phyloP scores from a whole-genome alignment of 2,329 filamentous ascomycete species.

The Claviceps fusiformis region DNA sequence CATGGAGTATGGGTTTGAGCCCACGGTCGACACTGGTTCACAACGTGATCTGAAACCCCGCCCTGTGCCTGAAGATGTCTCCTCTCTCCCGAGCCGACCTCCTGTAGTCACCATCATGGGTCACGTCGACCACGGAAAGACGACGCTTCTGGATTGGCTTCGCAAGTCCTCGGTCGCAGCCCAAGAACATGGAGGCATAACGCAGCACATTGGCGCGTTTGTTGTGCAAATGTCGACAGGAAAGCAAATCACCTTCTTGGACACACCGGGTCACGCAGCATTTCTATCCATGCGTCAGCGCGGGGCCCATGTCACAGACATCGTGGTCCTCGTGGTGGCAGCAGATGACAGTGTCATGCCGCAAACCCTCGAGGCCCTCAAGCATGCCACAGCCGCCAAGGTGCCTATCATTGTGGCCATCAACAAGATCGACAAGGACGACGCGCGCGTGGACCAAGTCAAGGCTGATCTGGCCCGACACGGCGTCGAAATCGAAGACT shows the following conservation, averaged over 20 bases:
- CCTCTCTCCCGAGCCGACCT: conserved; percentile 57
- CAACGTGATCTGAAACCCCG: conserved; percentile 57
- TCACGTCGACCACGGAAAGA: conserved; percentile 97
- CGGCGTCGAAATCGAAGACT: conserved; percentile 87
- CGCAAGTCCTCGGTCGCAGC: conserved; percentile 86
- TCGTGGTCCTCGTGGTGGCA: conserved; percentile 88
- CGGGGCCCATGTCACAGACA: conserved; percentile 91
- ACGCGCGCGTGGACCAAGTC: conserved; percentile 66
- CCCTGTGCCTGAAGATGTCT: conserved; percentile 53
- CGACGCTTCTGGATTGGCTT: conserved; percentile 84
- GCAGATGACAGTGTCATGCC: conserved; percentile 97
- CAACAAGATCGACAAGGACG: conserved; percentile 90
- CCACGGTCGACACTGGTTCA: conserved; percentile 56
- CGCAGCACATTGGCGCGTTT: conserved; percentile 96
- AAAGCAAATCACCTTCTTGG: conserved; percentile 88
- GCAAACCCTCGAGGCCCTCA: conserved; percentile 90
- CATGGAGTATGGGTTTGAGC: conserved; percentile 85
- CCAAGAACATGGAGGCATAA: conserved; percentile 90
- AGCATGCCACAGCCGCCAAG: conserved; percentile 73
- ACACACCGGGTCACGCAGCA: conserved; percentile 91
- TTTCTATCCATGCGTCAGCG: conserved; percentile 93
- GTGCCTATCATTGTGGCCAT: conserved; percentile 96
- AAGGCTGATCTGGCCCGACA: conserved; percentile 76
- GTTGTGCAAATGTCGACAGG: conserved; percentile 76
- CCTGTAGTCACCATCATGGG: conserved; percentile 99